Base-by-base conservation (phyloP, 2,329 filamentous ascomycete species). In the Trichoderma afroharzianum region DNA sequence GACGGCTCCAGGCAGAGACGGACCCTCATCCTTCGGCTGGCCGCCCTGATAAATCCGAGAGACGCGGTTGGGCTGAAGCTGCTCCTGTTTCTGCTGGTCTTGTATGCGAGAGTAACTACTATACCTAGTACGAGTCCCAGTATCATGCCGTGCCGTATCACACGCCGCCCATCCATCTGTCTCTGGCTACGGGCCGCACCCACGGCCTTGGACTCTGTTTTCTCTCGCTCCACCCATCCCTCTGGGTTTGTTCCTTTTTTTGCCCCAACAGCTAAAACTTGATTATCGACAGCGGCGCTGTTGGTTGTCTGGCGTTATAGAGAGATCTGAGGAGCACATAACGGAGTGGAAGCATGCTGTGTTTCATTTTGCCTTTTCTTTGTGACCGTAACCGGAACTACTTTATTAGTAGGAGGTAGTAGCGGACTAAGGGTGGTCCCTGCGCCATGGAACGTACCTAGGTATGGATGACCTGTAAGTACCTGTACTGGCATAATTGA, bases 91-190 rank as follows among this genome's bases (percentile, higher is more conserved):
- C 24, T 57, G 24, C 53, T 26, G 24, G 26, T 18, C 53, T 57
- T 26, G 53, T 57, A 57, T 57, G n/a, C 9, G 11, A 53, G 63
- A 47, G 63, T 53, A 21, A 9, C n/a, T n/a, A 21, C 18, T 47
- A 47, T n/a, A n/a, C n/a, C n/a, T n/a, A n/a, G n/a, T n/a, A n/a
- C n/a, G n/a, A n/a, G n/a, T n/a, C n/a, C 43, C n/a, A 64, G 32
- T 64, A 36, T 67, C 64, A 43, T 68, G 64, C 64, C 64, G 64
- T 58, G 64, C 47, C 63, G 47, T 53, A 68, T 58, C 53, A 68
- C 64, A 68, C 64, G 64, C 64, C 21, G 43, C 62, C 50, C 28
- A 12, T 59, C 30, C 33, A 15, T 57, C 53, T 43, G 39, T 18
- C 15, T n/a, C 39, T 53, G 47, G 47, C 47, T 53, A 24, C 47